phyloP scores from a whole-genome alignment of 2,329 filamentous ascomycete species.

The Alternaria infectoria region DNA sequence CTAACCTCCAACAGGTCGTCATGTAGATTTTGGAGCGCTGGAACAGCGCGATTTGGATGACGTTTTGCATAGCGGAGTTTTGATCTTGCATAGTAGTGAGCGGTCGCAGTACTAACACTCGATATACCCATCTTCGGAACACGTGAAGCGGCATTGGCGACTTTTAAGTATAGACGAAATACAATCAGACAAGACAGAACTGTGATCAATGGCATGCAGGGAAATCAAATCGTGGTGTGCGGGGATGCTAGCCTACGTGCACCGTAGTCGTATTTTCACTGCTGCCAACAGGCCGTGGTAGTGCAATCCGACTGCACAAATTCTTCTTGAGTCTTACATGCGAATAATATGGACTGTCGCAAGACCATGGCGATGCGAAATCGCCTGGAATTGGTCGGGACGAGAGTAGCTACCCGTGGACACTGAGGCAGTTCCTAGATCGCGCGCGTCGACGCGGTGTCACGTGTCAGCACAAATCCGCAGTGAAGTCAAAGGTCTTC shows the following conservation, averaged over 20 bases:
- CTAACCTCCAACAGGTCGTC: constrained; percentile 31
- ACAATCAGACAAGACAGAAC: not conserved
- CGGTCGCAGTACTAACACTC: constrained; percentile 6
- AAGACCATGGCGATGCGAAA: not conserved
- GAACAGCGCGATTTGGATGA: not conserved
- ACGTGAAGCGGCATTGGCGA: not conserved
- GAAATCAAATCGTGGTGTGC: not conserved
- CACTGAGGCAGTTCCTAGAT: not conserved
- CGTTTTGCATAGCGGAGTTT: constrained; percentile 28
- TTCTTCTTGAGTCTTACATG: not conserved
- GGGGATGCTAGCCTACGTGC: not conserved
- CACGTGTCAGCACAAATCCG: constrained; percentile 10
- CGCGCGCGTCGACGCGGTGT: constrained; percentile 17
- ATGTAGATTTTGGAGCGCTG: constrained; percentile 27
- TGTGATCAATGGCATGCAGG: not conserved
- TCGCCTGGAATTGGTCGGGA: not conserved
- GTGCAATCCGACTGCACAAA: not conserved
- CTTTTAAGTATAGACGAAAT: constrained; percentile 5
- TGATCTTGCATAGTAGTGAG: constrained; percentile 17
- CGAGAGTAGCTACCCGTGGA: not conserved
- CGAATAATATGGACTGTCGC: not conserved
- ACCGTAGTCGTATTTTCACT: no score
- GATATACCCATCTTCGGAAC: constrained; percentile 16
- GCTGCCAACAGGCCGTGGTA: not conserved
- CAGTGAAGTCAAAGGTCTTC: not conserved